Percentiles rank a stretch among this genome's conserved stretches.
Conservation (phyloP, 169 alveolate species). For the Babesia gibsoni region DNA sequence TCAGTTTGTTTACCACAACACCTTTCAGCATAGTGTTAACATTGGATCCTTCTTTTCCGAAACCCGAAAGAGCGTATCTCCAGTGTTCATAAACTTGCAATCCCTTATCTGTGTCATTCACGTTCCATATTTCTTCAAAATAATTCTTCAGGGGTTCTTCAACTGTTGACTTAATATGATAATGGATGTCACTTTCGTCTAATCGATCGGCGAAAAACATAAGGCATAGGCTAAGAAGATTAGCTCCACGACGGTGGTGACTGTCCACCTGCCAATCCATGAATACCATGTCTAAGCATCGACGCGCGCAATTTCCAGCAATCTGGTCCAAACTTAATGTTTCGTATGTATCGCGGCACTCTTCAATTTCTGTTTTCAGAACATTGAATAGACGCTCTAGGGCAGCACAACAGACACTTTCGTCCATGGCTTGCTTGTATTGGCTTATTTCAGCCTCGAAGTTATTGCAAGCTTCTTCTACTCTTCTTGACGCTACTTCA, state of each 20-base stretch:
- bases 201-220: not conserved
- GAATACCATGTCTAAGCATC: not conserved
- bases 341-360: not conserved
- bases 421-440: not conserved
- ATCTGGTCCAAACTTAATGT: not conserved
- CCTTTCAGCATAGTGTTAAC: not conserved
- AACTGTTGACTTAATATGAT: not conserved
- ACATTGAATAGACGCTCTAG: not conserved
- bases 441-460: not conserved
- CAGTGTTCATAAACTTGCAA: not conserved
- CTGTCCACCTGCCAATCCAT: conserved; percentile 8
- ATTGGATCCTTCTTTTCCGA: not conserved
- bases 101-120: conserved; percentile 41
- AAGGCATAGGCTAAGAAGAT: not conserved
- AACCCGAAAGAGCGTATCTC: not conserved
- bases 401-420: not conserved
- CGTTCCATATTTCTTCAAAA: conserved; percentile 26
- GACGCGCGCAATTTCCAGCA: not conserved
- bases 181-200: not conserved
- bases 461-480: not conserved
- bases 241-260: conserved; percentile 1
- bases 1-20: not conserved
- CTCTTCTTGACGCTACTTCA: not conserved
- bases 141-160: not conserved
- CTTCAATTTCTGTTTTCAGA: not conserved